Conservation (phyloP, 1,284 basidiomycete species). For the Ganoderma boninense region DNA sequence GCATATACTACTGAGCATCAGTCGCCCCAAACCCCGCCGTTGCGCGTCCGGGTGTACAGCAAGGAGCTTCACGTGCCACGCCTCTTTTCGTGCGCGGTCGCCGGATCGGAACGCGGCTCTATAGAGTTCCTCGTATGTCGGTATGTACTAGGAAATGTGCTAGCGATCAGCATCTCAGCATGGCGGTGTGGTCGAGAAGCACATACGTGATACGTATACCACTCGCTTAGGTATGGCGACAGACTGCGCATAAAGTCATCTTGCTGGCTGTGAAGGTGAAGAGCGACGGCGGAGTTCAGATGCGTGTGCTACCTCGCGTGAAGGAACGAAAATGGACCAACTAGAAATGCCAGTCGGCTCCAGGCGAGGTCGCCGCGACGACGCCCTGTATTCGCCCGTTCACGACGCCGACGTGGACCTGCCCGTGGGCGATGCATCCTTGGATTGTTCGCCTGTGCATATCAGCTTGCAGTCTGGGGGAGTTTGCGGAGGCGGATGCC, state of each 20-base stretch:
- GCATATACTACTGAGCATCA: conserved; percentile 30
- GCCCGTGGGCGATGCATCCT: conserved; percentile 32
- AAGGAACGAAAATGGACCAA: conserved; percentile 25
- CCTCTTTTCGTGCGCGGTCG: conserved; percentile 29
- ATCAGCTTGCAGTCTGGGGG: conserved; percentile 25
- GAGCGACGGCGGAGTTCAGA: not conserved
- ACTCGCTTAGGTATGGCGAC: conserved; percentile 30
- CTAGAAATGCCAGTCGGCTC: conserved; percentile 38
- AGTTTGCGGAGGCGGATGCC: conserved; percentile 34
- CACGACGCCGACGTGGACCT: conserved; percentile 33
- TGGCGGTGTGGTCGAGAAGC: not conserved
- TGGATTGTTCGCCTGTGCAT: conserved; percentile 34
- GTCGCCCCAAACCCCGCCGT: conserved; percentile 33
- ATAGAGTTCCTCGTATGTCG: conserved; percentile 40
- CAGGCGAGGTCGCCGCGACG: conserved; percentile 33
- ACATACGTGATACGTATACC: conserved; percentile 38
- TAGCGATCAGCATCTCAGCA: conserved; percentile 8
- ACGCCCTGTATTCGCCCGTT: conserved; percentile 33
- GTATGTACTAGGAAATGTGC: conserved; percentile 31
- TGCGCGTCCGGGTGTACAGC: conserved; percentile 33
- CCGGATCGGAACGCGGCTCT: conserved; percentile 28
- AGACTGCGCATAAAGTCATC: conserved; percentile 25
- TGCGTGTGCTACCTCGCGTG: not conserved
- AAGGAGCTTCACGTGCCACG: conserved; percentile 38
- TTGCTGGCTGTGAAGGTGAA: conserved; percentile 21